A percentile compares a stretch with the other conserved stretches of the same genome.
Evolutionary conservation across 2,329 filamentous ascomycete genomes (phyloP).

Genomic region (Botryotinia calthae): DNA sequence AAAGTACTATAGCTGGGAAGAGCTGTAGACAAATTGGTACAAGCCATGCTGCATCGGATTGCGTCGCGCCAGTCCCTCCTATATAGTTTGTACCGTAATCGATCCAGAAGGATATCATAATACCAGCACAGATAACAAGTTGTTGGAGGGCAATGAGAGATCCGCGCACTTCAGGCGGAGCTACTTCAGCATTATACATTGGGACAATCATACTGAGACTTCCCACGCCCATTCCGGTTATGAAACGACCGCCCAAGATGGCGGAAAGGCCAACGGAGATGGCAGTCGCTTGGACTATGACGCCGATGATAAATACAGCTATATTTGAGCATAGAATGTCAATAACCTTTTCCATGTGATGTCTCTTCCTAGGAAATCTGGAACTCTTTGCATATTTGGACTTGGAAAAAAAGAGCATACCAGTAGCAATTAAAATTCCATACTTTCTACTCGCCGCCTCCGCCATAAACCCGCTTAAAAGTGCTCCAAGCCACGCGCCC

Average conservation of each 20-base stretch:
- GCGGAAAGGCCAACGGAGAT: constrained; percentile 53
- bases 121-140: constrained; percentile 58
- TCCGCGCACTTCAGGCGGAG: constrained; percentile 64
- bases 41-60: constrained; percentile 70
- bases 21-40: constrained; percentile 71
- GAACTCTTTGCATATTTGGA: background rate
- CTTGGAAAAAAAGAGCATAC: constrained; percentile 30
- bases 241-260: constrained; percentile 69
- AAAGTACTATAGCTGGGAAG: constrained; percentile 62
- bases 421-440: constrained; percentile 62
- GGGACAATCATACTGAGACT: constrained; percentile 66
- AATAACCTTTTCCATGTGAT: background rate
- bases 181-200: constrained; percentile 49
- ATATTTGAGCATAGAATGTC: background rate
- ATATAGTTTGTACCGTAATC: constrained; percentile 66
- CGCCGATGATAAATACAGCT: constrained; percentile 64
- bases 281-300: constrained; percentile 65
- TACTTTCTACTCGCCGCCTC: constrained; percentile 68
- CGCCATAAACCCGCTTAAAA: constrained; percentile 69
- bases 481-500: constrained; percentile 72
- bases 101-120: constrained; percentile 59
- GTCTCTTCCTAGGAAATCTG: background rate
- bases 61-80: constrained; percentile 55
- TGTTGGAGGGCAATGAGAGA: constrained; percentile 65
- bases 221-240: constrained; percentile 71